Percentiles rank a stretch among this genome's conserved stretches.
These are phyloP conservation scores for Penicillium waksmanii DNA, from an alignment of 495 filamentous ascomycete species.

Conservation along the genomic window DNA sequence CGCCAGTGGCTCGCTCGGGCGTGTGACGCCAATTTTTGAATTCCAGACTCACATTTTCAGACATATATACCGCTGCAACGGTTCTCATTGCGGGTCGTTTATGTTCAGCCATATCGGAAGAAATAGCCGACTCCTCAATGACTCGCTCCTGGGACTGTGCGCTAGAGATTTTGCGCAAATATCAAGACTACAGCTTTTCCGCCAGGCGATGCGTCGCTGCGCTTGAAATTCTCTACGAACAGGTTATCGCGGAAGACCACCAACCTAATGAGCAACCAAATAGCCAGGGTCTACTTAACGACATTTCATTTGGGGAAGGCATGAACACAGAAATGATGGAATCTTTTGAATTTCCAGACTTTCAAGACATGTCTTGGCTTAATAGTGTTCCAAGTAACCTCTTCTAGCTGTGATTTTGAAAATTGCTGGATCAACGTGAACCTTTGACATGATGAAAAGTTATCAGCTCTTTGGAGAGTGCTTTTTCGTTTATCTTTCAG, in stretches of 20 bases:
- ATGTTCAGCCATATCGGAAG: conserved; percentile 34
- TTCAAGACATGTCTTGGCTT: conserved; percentile 46
- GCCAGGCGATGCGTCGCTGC: conserved; percentile 43
- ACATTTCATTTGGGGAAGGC: conserved; percentile 36
- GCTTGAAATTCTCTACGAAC: conserved; percentile 43
- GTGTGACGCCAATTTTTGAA: too few relatives aligned
- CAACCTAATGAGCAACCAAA: conserved; percentile 1
- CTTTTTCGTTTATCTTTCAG: too few relatives aligned
- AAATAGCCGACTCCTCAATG: conserved; percentile 31
- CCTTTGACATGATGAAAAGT: not conserved
- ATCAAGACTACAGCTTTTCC: conserved; percentile 40
- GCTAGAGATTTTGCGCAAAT: conserved; percentile 39
- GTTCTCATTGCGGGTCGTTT: conserved; percentile 42
- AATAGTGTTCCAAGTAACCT: conserved; percentile 44
- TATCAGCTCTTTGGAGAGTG: not conserved
- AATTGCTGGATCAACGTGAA: not conserved
- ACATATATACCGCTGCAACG: conserved; percentile 45
- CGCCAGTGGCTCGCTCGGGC: too few relatives aligned
- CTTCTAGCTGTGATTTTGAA: conserved; percentile 10
- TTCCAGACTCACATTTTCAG: conserved; percentile 11
- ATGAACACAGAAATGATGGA: conserved; percentile 37
- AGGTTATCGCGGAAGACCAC: conserved; percentile 31
- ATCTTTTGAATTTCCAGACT: conserved; percentile 36
- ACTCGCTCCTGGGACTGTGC: conserved; percentile 38
- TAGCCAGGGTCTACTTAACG: conserved; percentile 20